phyloP scores from a whole-genome alignment of 345 rosid species.

The Limnanthes douglasii region DNA sequence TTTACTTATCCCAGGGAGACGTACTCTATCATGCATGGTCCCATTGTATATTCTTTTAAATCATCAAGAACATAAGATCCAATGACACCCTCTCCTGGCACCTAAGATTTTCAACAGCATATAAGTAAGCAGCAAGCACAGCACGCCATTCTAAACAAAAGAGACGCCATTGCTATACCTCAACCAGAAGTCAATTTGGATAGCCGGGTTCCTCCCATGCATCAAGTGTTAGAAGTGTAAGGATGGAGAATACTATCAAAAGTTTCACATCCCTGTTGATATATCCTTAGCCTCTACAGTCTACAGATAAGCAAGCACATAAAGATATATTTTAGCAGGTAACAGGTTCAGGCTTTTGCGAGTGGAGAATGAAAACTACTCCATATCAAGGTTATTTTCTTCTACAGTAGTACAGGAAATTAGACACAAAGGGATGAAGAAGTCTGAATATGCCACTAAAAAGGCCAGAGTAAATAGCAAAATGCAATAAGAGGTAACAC shows the following conservation, averaged over 20 bases:
- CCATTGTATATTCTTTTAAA: slow-evolving; percentile 38
- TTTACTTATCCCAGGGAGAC: slow-evolving; percentile 65
- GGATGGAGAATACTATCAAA: slow-evolving; percentile 67
- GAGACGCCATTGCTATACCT: slow-evolving; percentile 29
- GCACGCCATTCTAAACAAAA: background rate
- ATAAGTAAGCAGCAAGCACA: slow-evolving; percentile 3
- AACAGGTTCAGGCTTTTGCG: too few species aligned
- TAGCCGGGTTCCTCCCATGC: slow-evolving; percentile 97
- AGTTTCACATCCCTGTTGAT: slow-evolving; percentile 81
- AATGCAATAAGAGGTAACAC: too few species aligned
- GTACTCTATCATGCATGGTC: slow-evolving; percentile 39
- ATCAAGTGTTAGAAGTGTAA: slow-evolving; percentile 68
- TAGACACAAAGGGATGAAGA: too few species aligned
- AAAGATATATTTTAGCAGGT: too few species aligned
- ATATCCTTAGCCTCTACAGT: slow-evolving; percentile 66
- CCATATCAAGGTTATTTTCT: too few species aligned
- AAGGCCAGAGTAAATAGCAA: too few species aligned
- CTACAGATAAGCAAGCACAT: too few species aligned
- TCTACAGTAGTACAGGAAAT: too few species aligned
- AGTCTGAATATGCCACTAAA: too few species aligned
- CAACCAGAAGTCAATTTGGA: slow-evolving; percentile 73
- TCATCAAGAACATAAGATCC: slow-evolving; percentile 78
- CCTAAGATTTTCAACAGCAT: slow-evolving; percentile 26
- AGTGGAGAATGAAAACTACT: too few species aligned
- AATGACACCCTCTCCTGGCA: slow-evolving; percentile 71